Conservation (phyloP, 2,329 filamentous ascomycete genomes). For the Zopfia rhizophila region DNA sequence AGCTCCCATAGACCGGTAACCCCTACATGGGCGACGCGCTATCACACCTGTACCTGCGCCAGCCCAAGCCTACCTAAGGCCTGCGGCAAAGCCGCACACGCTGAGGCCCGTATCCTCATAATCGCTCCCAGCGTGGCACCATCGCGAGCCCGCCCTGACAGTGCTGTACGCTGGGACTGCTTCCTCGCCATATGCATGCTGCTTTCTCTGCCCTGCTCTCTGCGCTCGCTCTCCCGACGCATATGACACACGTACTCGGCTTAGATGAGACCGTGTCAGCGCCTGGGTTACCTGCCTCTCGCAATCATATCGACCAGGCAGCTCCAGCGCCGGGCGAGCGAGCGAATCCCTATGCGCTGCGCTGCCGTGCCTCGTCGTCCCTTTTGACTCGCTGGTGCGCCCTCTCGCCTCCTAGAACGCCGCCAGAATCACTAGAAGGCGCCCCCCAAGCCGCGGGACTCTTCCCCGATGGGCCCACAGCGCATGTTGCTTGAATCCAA, state of each 20-base stretch:
- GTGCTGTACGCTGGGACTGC: conserved; percentile 16
- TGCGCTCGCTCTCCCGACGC: background rate
- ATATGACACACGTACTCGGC: conserved; percentile 21
- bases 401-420: conserved; percentile 21
- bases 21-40: conserved; percentile 16
- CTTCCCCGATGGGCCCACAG: conserved; percentile 47
- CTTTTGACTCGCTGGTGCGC: conserved; percentile 20
- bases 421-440: conserved; percentile 39
- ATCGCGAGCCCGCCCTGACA: conserved; percentile 11
- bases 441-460: conserved; percentile 38
- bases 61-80: conserved; percentile 8
- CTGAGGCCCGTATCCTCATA: conserved; percentile 7
- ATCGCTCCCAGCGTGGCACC: background rate
- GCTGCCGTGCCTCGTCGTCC: conserved; percentile 6
- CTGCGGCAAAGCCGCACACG: conserved; percentile 13
- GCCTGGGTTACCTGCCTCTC: conserved; percentile 6
- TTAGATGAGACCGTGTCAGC: conserved; percentile 46
- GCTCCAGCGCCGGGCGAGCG: conserved; percentile 4
- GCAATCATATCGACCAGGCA: background rate
- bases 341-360: conserved; percentile 6
- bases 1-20: conserved; percentile 22
- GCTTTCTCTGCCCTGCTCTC: conserved; percentile 8
- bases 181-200: conserved; percentile 15
- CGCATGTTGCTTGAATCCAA: conserved; percentile 28
- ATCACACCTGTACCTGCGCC: conserved; percentile 14